Conservation (phyloP, 2,329 filamentous ascomycete species). For the Zymoseptoria passerinii region DNA sequence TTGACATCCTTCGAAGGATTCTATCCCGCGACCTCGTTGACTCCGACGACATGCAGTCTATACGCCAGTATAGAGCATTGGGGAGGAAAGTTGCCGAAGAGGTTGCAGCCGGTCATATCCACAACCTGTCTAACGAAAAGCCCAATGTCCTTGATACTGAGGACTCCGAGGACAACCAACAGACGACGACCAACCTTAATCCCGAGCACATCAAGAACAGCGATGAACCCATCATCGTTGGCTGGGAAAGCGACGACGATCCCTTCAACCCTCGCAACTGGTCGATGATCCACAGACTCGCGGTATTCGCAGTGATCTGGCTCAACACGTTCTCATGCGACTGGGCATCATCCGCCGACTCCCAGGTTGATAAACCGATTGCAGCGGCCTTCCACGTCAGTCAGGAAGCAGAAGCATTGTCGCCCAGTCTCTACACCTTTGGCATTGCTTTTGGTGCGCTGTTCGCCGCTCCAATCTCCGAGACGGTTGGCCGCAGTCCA, state of each 20-base stretch:
- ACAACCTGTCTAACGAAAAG: background rate
- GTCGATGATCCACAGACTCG: slow-evolving; percentile 1
- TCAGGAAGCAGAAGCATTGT: slow-evolving; percentile 19
- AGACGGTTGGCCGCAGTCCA: slow-evolving; percentile 30
- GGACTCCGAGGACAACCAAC: background rate
- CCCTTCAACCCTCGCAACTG: slow-evolving; percentile 12
- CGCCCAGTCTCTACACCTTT: slow-evolving; percentile 39
- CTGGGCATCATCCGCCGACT: slow-evolving; percentile 17
- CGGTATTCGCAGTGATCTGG: slow-evolving; percentile 15
- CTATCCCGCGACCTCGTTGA: background rate
- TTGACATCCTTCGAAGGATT: background rate
- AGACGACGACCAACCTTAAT: background rate
- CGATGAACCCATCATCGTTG: background rate
- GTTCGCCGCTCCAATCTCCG: slow-evolving; percentile 33
- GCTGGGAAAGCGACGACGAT: background rate
- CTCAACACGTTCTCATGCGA: slow-evolving; percentile 19
- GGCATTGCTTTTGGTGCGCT: slow-evolving; percentile 35
- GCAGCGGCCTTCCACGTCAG: slow-evolving; percentile 15
- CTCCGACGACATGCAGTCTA: background rate
- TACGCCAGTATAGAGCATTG: background rate
- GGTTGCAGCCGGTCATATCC: background rate
- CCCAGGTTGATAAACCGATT: slow-evolving; percentile 8
- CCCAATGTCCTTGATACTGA: background rate
- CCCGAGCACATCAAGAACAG: background rate
- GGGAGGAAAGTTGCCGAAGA: background rate